Percentiles rank a stretch among this genome's conserved stretches.
These are phyloP conservation scores for Gamarada debralockiae DNA, from an alignment of 495 filamentous ascomycete genomes.

Conservation along the genomic window DNA sequence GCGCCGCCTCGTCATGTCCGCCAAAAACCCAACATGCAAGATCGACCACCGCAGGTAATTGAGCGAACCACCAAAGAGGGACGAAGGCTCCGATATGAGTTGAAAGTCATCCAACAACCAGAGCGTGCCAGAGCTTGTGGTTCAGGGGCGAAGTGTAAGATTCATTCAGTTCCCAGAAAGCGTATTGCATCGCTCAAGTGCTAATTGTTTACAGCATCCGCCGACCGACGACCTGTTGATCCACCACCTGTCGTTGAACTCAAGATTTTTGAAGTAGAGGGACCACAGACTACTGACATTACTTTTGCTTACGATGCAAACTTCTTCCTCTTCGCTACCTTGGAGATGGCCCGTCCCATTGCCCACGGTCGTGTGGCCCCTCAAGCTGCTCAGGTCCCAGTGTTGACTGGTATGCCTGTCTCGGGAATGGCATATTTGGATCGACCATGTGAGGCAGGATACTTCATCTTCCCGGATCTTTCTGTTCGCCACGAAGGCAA, in stretches of 20 bases:
- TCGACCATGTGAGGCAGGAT: constrained; percentile 84
- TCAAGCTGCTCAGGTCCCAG: constrained; percentile 60
- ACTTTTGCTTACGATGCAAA: constrained; percentile 94
- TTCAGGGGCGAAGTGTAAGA: constrained; percentile 88
- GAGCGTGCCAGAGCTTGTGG: constrained; percentile 95
- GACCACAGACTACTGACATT: constrained; percentile 54
- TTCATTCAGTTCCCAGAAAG: constrained; percentile 2
- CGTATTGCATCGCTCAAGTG: neutral
- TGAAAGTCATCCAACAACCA: constrained; percentile 91
- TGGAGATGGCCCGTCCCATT: constrained; percentile 81
- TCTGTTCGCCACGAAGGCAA: constrained; percentile 95
- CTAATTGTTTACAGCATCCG: constrained; percentile 61
- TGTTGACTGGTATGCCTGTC: constrained; percentile 92
- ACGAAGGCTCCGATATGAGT: constrained; percentile 72
- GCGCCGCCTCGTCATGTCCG: too few relatives aligned
- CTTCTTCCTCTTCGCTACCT: constrained; percentile 94
- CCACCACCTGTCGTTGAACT: constrained; percentile 95
- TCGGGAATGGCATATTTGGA: constrained; percentile 97
- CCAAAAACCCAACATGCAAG: too few relatives aligned
- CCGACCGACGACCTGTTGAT: constrained; percentile 94
- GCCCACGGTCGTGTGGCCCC: constrained; percentile 73
- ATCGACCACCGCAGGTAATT: too few relatives aligned
- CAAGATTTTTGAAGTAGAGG: constrained; percentile 75
- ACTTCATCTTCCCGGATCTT: constrained; percentile 97
- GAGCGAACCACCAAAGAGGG: constrained; percentile 71